Base-by-base conservation (phyloP, 768 basidiomycete species). In the Rhizopogon rudus region DNA sequence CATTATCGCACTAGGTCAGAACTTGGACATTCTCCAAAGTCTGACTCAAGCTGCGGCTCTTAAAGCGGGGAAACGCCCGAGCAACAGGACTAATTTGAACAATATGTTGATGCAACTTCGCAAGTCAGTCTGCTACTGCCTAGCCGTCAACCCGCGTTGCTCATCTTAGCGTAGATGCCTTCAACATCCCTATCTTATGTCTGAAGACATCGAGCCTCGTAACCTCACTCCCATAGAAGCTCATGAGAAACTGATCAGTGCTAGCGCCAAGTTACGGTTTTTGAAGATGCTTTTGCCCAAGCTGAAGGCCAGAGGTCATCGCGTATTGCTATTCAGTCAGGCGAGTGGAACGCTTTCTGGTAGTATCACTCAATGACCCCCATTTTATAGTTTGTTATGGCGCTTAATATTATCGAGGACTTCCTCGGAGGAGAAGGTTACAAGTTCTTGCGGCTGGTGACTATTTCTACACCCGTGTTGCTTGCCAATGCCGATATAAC, bases 291-390 rank as follows among this genome's bases (percentile, higher is more conserved):
- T 97, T 52, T 74, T 98, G 29, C 91, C 92, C 1, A 93, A 91
- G 67, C 77, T 98, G 41, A 88, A 87, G 61, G 81, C 84, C 50
- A 83, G 86, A 44, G 91, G 92, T 0, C 94, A 97, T 73, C 86
- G 95, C 25, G 84, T 98, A 31, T 76, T 98, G 25, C 71, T 98
- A 3, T 98, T 98, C 70, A 94, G 91, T 67, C 94, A 96, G 75
- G 94, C 91, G 59, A 51, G 75, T 66, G 45, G 12, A 9, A 42
- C 49, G 44, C 28, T 45, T 50, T 45, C 31, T 33, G 20, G n/a
- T 50, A 49, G 13, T 37, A 41, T 45, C 35, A 58, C 28, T 17
- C 35, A 28, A 50, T 52, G 4, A 28, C n/a, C 3, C 22, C 8
- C 22, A 33, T 49, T 49, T 13, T 14, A 49, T 57, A 96, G 93